Conservation (phyloP, 495 filamentous ascomycete genomes). For the Xylaria venustula region DNA sequence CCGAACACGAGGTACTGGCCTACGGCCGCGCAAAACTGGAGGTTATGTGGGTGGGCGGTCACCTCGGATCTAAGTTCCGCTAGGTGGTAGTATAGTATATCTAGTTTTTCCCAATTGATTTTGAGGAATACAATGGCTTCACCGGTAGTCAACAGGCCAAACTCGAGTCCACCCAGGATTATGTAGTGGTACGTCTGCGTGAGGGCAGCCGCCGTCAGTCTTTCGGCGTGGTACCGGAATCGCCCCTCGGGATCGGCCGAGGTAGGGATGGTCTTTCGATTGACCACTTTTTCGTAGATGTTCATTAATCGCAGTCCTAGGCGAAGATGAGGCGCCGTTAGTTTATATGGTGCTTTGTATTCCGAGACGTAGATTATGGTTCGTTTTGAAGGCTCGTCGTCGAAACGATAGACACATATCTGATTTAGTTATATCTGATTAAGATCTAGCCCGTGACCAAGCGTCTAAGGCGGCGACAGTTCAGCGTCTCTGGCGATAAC, state of each 20-base stretch:
- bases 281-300: constrained; percentile 25
- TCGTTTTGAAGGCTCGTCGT: constrained; percentile 9
- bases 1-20: constrained; percentile 42
- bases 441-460: neutral
- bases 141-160: constrained; percentile 41
- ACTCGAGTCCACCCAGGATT: constrained; percentile 35
- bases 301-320: constrained; percentile 19
- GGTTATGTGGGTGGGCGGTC: neutral
- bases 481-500: neutral
- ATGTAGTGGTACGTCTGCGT: constrained; percentile 49
- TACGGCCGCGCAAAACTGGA: constrained; percentile 36
- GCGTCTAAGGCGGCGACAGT: neutral
- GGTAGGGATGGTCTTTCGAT: constrained; percentile 14
- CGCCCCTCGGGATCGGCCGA: constrained; percentile 1
- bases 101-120: constrained; percentile 32
- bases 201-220: constrained; percentile 35
- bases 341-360: constrained; percentile 37
- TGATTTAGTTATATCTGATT: constrained; percentile 21
- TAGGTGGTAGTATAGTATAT: constrained; percentile 24
- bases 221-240: constrained; percentile 33
- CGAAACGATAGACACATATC: constrained; percentile 31
- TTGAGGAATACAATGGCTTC: constrained; percentile 47
- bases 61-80: constrained; percentile 18
- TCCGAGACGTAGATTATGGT: constrained; percentile 27
- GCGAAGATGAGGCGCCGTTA: constrained; percentile 28